Evolutionary conservation across 2,329 filamentous ascomycete genomes (phyloP), one percentile per base, ranked within the genome.

Genomic region (Aspergillus viridinutans): DNA sequence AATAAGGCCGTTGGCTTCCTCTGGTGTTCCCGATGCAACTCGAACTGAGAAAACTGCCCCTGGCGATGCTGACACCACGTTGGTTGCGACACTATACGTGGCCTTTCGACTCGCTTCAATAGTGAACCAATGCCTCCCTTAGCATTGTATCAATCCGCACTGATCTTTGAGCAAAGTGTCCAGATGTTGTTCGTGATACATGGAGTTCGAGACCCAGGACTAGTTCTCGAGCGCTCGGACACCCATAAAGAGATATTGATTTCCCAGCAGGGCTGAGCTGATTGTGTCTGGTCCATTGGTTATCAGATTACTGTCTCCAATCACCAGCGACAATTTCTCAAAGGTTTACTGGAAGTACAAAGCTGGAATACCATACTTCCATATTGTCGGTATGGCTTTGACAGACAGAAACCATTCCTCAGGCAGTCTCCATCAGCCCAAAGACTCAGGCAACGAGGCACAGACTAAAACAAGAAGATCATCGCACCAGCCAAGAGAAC

Each of bases 21-120:
- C 74, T 43, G 89, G 83, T 0, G 85, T 85, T 0, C 90, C 90
- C 12, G 84, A 86, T 0, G 93, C 93, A 53, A 99, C 84, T 20
- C 93, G 83, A 2, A 90, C 83, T 1, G 87, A 83, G 42, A 97
- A 77, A 3, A 79, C 77, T 0, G 90, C 91, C n/a, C 71, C 73
- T n/a, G n/a, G 92, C 40, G 80, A 76, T 59, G 90, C 88, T 0
- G 94, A 85, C 38, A 97, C 92, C 2, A 97, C 92, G 66, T 97
- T 97, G 0, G 80, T 80, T 0, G 93, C 93, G 0, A 97, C 88
- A 3, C 94, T 23, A 3, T 23, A 23, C 2, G 23, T 23, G 23
- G 87, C 90, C 59, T 87, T 87, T 26, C 93, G 94, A 32, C 81
- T 82, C 0, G 89, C 89, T 78, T 78, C 78, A 57, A 97, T 67